A percentile compares a stretch with the other conserved stretches of the same genome.
Evolutionary conservation across 2,329 filamentous ascomycete species (phyloP).

Genomic region (Xylaria sp.): DNA sequence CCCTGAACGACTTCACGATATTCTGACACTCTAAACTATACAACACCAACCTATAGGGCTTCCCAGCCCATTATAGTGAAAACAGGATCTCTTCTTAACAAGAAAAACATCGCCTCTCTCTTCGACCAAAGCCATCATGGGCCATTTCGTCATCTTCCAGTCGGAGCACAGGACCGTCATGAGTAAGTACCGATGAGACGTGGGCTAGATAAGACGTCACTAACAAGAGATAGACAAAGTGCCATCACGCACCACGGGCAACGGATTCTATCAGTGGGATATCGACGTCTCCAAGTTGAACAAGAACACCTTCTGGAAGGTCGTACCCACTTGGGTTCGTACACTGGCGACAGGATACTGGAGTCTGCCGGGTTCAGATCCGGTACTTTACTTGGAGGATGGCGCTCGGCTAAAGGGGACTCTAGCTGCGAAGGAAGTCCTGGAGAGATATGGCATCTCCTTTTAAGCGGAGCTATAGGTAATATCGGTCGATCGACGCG

Average conservation of each 20-base stretch:
- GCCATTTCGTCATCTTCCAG: not conserved
- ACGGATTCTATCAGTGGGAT: not conserved
- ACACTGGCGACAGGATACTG: not conserved
- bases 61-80: not conserved
- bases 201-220: not conserved
- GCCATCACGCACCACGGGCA: not conserved
- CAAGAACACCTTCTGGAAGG: not conserved
- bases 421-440: not conserved
- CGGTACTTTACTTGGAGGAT: slow-evolving; percentile 2
- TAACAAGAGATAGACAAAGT: not conserved
- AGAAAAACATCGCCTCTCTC: not conserved
- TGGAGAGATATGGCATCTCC: not conserved
- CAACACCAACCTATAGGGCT: not conserved
- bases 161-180: not conserved
- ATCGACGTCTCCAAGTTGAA: not conserved
- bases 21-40: too few relatives aligned
- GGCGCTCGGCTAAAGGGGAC: not conserved
- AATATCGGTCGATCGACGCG: not conserved
- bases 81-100: not conserved
- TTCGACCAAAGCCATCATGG: not conserved
- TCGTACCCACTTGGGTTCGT: not conserved
- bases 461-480: not conserved
- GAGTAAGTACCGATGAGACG: not conserved
- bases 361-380: not conserved
- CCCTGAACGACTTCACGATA: not conserved